Percentiles rank a stretch among this genome's conserved stretches.
Evolutionary conservation across 148 eudicot species (phyloP).

Genomic region (Rhododendron kiyosumense): DNA sequence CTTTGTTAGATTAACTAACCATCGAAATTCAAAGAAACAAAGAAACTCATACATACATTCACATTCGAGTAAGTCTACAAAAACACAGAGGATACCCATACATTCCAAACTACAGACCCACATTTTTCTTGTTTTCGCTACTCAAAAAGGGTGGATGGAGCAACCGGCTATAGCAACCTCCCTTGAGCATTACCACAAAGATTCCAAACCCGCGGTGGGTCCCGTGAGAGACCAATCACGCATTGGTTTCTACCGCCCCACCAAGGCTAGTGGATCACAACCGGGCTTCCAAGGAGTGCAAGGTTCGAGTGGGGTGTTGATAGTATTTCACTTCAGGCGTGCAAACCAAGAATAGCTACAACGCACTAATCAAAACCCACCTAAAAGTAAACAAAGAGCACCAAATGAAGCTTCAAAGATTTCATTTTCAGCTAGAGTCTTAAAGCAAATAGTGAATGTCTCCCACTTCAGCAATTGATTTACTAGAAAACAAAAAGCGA

Average conservation of each 20-base stretch:
- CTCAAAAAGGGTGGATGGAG: too few species aligned
- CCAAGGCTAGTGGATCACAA: not conserved
- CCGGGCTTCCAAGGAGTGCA: not conserved
- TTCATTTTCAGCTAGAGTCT: not conserved
- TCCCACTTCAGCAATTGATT: not conserved
- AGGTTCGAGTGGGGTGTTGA: not conserved
- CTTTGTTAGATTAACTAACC: not conserved
- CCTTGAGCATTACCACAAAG: not conserved
- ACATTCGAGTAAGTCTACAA: not conserved
- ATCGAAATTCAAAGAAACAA: not conserved
- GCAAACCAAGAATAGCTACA: not conserved
- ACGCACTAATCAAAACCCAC: not conserved
- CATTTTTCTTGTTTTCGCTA: too few species aligned
- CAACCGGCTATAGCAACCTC: not conserved
- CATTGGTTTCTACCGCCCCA: not conserved
- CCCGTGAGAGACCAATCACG: not conserved
- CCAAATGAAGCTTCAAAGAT: not conserved
- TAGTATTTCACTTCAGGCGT: not conserved
- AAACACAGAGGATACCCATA: not conserved
- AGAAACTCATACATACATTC: not conserved
- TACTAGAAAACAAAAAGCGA: not conserved
- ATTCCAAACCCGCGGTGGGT: too few species aligned
- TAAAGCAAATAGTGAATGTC: not conserved
- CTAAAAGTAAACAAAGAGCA: not conserved
- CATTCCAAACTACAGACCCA: not conserved